Base-by-base conservation (phyloP, 148 eudicot genomes). In the Rhododendron mucronatum region DNA sequence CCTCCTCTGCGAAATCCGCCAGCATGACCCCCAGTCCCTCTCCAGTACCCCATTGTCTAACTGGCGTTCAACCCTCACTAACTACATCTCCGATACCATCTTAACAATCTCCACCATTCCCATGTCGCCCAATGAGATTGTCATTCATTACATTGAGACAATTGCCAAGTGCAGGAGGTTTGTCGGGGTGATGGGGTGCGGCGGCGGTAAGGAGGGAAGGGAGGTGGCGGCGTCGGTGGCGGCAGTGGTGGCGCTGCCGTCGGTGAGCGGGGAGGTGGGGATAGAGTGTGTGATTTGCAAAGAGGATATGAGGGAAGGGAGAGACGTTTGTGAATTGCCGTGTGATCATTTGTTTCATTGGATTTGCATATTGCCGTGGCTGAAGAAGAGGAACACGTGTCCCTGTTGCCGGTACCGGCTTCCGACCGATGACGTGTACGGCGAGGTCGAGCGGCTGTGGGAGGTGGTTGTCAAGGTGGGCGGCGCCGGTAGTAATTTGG, bases 261-360 rank as follows among this genome's bases (percentile, higher is more conserved):
- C 92, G 53, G 90, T 84, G 87, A 33, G 91, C 85, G 21, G n/a
- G 55, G 23, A 86, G 9, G 88, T 55, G 18, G 93, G 83, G 1
- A 85, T 26, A 18, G 96, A 94, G 69, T 96, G 99, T 81, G 95
- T 85, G 88, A 90, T 96, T 75, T 96, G 99, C 57, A 93, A 86
- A 78, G 98, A 95, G 65, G 94, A 90, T 84, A 92, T 96, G 97
- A 84, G 23, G 59, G 79, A 86, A 85, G 99, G 99, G 48, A 95
- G 98, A 87, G 96, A 94, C 18, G 97, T 93, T 65, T 95, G 99
- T 87, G 76, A 93, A 85, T 69, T 96, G 91, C 99, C 99, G 5
- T 96, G 99, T 81, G 81, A 88, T 30, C 99, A 96, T 82, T 84
- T 90, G 90, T 96, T 94, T 76, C 99, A 96, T 55, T 96, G 99